These are phyloP conservation scores for Macrophomina tecta DNA, from an alignment of 2,329 filamentous ascomycete genomes.

Conservation along the genomic window DNA sequence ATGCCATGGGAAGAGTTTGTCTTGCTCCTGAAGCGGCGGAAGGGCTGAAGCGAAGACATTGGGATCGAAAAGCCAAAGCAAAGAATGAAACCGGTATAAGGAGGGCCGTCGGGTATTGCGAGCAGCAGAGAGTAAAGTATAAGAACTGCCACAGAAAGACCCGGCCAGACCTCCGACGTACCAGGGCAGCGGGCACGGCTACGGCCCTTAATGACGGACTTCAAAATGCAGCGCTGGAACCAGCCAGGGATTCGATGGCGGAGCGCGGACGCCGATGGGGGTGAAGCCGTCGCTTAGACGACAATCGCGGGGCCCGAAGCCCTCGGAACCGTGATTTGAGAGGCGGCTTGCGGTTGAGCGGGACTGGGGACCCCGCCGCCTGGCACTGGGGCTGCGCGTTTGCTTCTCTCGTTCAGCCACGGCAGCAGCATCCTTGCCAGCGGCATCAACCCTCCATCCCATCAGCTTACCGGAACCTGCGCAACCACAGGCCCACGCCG, in stretches of 20 bases:
- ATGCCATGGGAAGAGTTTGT: constrained; percentile 1
- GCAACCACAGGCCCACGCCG: not conserved
- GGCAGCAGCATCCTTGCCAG: not conserved
- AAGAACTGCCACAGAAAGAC: not conserved
- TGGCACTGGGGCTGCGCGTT: not conserved
- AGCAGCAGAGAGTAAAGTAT: not conserved
- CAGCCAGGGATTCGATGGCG: constrained; percentile 12
- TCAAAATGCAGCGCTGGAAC: not conserved
- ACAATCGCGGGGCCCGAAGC: constrained; percentile 19
- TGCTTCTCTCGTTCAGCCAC: constrained; percentile 12
- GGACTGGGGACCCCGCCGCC: not conserved
- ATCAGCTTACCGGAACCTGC: constrained; percentile 20
- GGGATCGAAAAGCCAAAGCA: too few species aligned
- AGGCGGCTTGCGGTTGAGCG: not conserved
- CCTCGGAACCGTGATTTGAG: constrained; percentile 2
- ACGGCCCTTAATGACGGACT: not conserved
- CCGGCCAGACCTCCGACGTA: constrained; percentile 16
- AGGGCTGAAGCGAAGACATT: not conserved
- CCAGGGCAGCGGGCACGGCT: not conserved
- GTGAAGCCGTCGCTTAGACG: constrained; percentile 7
- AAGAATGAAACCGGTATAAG: not conserved
- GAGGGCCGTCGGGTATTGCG: not conserved
- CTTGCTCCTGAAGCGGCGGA: not conserved
- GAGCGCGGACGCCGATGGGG: constrained; percentile 7
- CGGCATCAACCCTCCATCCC: not conserved